phyloP scores from a whole-genome alignment of 345 rosid species.

The Garcia nutans region DNA sequence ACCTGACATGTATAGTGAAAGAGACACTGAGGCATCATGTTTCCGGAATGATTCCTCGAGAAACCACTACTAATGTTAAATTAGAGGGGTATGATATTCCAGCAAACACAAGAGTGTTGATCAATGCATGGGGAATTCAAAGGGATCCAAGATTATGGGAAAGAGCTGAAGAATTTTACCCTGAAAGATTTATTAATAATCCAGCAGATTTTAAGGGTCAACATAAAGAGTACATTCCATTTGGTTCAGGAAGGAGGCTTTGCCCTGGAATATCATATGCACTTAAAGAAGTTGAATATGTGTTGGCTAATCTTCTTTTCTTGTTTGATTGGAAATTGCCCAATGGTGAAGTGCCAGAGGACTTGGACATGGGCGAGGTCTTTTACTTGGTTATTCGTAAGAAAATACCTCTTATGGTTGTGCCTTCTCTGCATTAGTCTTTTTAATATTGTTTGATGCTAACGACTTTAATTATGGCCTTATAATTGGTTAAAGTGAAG shows the following conservation, averaged over 20 bases:
- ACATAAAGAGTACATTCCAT: conserved; percentile 6
- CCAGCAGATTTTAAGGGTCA: conserved; percentile 16
- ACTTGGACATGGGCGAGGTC: conserved; percentile 28
- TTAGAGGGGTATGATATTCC: conserved; percentile 12
- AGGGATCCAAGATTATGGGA: conserved; percentile 22
- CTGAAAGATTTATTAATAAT: conserved; percentile 11
- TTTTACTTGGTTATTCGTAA: background rate
- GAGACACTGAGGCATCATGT: conserved; percentile 24
- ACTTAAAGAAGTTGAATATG: conserved; percentile 6
- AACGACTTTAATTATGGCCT: too few relatives aligned
- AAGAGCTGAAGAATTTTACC: conserved; percentile 16
- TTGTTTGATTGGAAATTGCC: conserved; percentile 36
- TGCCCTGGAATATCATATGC: conserved; percentile 25
- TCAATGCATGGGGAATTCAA: conserved; percentile 22
- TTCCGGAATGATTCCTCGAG: background rate
- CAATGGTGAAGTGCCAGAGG: conserved; percentile 5
- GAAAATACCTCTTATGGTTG: conserved; percentile 12
- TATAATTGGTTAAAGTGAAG: too few relatives aligned
- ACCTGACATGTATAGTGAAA: conserved; percentile 15
- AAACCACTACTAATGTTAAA: conserved; percentile 6
- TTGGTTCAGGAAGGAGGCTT: conserved; percentile 19
- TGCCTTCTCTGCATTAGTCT: conserved; percentile 2
- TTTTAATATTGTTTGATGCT: background rate
- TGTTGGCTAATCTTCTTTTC: conserved; percentile 18
- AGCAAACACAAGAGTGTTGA: conserved; percentile 17